phyloP scores from a whole-genome alignment of 2,329 filamentous ascomycete species.

The Fusarium sterilihyphosum region DNA sequence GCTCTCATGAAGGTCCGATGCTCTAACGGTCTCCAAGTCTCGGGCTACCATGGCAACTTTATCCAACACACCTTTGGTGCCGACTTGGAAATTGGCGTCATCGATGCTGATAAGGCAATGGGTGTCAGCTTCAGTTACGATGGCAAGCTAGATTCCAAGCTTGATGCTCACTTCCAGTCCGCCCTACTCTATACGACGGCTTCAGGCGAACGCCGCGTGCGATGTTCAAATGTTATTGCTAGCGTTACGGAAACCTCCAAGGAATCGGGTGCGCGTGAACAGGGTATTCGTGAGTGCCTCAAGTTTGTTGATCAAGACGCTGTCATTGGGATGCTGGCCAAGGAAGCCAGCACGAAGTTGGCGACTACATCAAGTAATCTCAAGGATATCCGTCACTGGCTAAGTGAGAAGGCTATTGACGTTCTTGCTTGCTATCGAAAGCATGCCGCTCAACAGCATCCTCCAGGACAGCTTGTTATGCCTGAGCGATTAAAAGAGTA shows the following conservation, averaged over 20 bases:
- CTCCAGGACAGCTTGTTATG: slow-evolving; percentile 91
- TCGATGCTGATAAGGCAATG: slow-evolving; percentile 94
- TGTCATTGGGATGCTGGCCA: slow-evolving; percentile 86
- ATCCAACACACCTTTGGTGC: slow-evolving; percentile 94
- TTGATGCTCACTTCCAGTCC: slow-evolving; percentile 97
- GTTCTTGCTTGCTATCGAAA: slow-evolving; percentile 93
- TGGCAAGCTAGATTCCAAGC: slow-evolving; percentile 94
- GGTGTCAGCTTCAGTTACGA: slow-evolving; percentile 94
- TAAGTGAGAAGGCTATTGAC: slow-evolving; percentile 93
- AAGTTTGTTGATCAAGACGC: slow-evolving; percentile 97
- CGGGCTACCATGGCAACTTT: slow-evolving; percentile 96
- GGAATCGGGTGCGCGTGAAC: slow-evolving; percentile 51
- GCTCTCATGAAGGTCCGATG: slow-evolving; percentile 98
- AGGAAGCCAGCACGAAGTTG: slow-evolving; percentile 91
- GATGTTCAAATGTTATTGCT: slow-evolving; percentile 93
- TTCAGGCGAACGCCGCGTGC: slow-evolving; percentile 85
- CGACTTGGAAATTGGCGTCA: slow-evolving; percentile 90
- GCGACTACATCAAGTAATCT: slow-evolving; percentile 73
- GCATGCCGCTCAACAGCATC: slow-evolving; percentile 85
- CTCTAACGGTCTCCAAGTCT: slow-evolving; percentile 93
- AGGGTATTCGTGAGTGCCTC: slow-evolving; percentile 81
- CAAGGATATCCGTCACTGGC: slow-evolving; percentile 83
- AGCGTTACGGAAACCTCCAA: slow-evolving; percentile 78
- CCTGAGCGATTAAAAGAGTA: slow-evolving; percentile 97
- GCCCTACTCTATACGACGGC: slow-evolving; percentile 95